Evolutionary conservation across 1,139 yeast species (phyloP), one percentile per base, ranked within the genome.

Genomic region (Hemisphaericaspora lyxosophila): DNA sequence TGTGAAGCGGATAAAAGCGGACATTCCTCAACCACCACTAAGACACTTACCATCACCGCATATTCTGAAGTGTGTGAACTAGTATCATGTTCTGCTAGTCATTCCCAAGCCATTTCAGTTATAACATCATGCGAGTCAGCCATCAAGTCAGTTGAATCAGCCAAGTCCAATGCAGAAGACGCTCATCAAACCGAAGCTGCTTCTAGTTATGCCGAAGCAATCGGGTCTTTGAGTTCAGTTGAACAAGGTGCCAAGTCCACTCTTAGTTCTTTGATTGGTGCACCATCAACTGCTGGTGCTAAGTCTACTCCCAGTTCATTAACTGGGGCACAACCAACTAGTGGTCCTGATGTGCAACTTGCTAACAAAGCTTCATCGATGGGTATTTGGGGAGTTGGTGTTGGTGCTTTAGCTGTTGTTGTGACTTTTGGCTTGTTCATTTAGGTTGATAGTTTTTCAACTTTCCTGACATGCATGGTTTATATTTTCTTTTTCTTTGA

Each of bases 81-180:
- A 31, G 24, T 36, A 12, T 31, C 36, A 32, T 40, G 39, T 6
- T 30, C 40, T 19, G 31, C 36, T 13, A 30, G 33, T 4, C 45
- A 45, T 35, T 34, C 44, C 6, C 35, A 30, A 9, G 41, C 44
- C 6, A 31, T 39, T 4, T 35, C 48, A 9, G 29, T 23, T n/a
- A 35, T 42, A 16, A 41, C 39, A 4, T 44, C 46, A 6, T 45
- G 46, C 37, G 47, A 44, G 31, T 41, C 45, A 4, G 46, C 40
- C 14, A 44, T 38, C 9, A 34, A 35, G 20, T 39, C 47, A n/a
- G 17, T 42, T 15, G 39, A 40, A 25, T 38, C 46, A 12, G 40
- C 39, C 7, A 35, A 44, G 29, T 38, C 46, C 9, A 39, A 37
- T 33, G 41, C 41, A 7, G 19, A 26, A 26, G 25, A 36, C 12